Evolutionary conservation across 768 basidiomycete species (phyloP), one percentile per base, ranked within the genome.

Genomic region (Termitomyces heimii): DNA sequence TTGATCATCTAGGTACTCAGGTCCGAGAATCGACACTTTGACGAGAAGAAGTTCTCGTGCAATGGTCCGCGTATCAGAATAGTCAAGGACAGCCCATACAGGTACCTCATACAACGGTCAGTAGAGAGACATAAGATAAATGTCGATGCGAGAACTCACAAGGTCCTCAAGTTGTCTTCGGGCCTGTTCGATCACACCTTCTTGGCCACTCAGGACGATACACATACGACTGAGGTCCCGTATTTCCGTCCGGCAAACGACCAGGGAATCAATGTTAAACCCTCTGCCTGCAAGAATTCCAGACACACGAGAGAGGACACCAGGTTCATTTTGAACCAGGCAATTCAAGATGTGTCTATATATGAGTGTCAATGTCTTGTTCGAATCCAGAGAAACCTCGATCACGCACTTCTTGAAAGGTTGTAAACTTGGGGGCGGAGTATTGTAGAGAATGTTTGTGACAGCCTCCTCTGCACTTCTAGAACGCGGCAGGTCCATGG

Each of bases 11-110:
- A 96, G 83, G 71, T 96, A 99, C 69, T 99, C 96, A 10, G 95
- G 92, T 2, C 97, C 97, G 35, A 99, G 86, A 67, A 95, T 96
- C 57, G 97, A 98, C 3, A 99, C 86, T 69, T 99, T 99, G 67
- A 89, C 92, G 62, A 99, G 88, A 32, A 98, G 82, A 14, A 98
- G 81, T 72, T 99, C 97, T 64, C 97, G 90, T 62, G 89, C 82
- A 70, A 99, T 96, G 29, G 88, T 85, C 56, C 82, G 84, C 24
- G 94, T 98, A 60, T 95, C 82, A 20, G 96, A 98, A 71, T 98
- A 99, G 73, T 99, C 95, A 59, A 99, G 79, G 32, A 99, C 97
- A 29, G 96, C 97, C 97, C 97, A 99, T 4, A 99, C 97, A 50
- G 96, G 97, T 28, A 99, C 95, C 96, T 97, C 51, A 3, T 7